A percentile compares a stretch with the other conserved stretches of the same genome.
These are phyloP conservation scores for Zymoseptoria crescenta DNA, from an alignment of 2,329 filamentous ascomycete genomes.

Conservation along the genomic window DNA sequence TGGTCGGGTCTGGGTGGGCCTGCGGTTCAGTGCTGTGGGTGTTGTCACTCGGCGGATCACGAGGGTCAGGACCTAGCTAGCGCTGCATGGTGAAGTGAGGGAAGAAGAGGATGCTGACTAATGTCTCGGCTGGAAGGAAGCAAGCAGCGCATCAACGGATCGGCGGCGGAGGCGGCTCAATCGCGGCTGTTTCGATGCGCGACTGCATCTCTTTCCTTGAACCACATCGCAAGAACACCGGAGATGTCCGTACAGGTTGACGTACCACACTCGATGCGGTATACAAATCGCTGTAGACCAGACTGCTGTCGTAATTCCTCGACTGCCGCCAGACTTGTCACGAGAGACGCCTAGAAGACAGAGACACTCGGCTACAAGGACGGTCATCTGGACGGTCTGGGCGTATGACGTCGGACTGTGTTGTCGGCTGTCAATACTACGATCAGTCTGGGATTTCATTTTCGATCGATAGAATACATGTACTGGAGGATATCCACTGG, in stretches of 20 bases:
- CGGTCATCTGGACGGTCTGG: not conserved
- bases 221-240: not conserved
- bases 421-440: not conserved
- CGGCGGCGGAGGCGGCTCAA: not conserved
- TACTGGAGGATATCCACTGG: not conserved
- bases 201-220: not conserved
- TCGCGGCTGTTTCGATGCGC: not conserved
- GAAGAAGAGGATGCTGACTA: not conserved
- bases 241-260: not conserved
- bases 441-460: not conserved
- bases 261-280: not conserved
- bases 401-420: not conserved
- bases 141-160: not conserved
- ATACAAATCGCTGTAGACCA: not conserved
- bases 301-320: too few relatives aligned
- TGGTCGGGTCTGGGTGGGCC: not conserved
- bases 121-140: not conserved
- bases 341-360: not conserved
- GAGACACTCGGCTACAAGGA: not conserved
- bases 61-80: too few relatives aligned
- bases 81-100: too few relatives aligned
- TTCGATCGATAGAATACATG: not conserved
- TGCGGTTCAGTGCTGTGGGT: not conserved
- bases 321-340: not conserved
- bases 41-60: not conserved